Evolutionary conservation across 2,329 filamentous ascomycete genomes (phyloP).

Genomic region (Alternaria angustiovoidea): DNA sequence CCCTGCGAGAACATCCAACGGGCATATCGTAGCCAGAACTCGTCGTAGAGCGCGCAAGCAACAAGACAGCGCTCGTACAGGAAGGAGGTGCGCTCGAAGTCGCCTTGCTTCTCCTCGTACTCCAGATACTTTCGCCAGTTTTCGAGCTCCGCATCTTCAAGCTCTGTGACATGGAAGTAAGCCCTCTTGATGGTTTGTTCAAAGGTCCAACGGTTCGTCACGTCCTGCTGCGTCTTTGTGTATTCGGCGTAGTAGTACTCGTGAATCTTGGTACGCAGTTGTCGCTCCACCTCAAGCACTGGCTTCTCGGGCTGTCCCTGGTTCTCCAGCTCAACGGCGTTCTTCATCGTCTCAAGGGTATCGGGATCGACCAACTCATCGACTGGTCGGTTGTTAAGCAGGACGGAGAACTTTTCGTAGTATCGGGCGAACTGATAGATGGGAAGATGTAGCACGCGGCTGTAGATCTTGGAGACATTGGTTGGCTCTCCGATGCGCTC

Average conservation of each 20-base stretch:
- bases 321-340: conserved; percentile 75
- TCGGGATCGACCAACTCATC: conserved; percentile 75
- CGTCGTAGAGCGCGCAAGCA: conserved; percentile 92
- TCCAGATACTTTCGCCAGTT: conserved; percentile 98
- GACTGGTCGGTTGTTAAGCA: conserved; percentile 75
- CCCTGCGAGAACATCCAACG: conserved; percentile 82
- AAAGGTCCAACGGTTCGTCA: conserved; percentile 91
- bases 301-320: conserved; percentile 63
- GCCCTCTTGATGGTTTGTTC: conserved; percentile 94
- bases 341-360: conserved; percentile 71
- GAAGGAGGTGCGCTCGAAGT: conserved; percentile 77
- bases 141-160: conserved; percentile 81
- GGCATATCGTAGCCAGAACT: conserved; percentile 97
- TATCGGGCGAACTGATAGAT: conserved; percentile 97
- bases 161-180: conserved; percentile 94
- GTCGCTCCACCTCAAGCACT: conserved; percentile 82
- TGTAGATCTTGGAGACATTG: conserved; percentile 83
- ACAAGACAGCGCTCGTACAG: conserved; percentile 94
- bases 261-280: conserved; percentile 82
- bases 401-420: conserved; percentile 85
- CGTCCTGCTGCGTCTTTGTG: conserved; percentile 82
- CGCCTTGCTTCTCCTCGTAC: conserved; percentile 88
- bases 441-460: conserved; percentile 84
- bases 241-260: conserved; percentile 82
- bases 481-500: conserved; percentile 68